phyloP scores from a whole-genome alignment of 129 eudicot genomes.

The Gnaphalium uliginosum region DNA sequence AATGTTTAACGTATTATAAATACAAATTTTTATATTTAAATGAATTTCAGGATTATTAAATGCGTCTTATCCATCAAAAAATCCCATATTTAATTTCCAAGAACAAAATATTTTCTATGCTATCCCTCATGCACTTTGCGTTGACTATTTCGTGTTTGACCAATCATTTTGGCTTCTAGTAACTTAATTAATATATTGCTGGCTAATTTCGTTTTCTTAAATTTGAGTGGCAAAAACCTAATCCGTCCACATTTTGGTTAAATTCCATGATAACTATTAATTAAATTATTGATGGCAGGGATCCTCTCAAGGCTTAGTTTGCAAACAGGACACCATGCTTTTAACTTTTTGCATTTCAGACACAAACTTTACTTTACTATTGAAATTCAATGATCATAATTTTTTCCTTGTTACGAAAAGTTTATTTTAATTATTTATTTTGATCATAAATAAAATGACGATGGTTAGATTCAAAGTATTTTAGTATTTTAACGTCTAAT shows the following conservation, averaged over 20 bases:
- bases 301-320: slow-evolving; percentile 16
- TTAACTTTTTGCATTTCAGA: slow-evolving; percentile 6
- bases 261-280: slow-evolving; percentile 37
- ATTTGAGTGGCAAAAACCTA: slow-evolving; percentile 19
- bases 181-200: not conserved
- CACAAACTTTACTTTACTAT: not conserved
- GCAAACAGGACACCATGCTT: slow-evolving; percentile 21
- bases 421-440: not conserved
- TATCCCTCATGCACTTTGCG: not conserved
- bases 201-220: slow-evolving; percentile 12
- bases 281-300: slow-evolving; percentile 12
- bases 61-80: too few relatives aligned
- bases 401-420: not conserved
- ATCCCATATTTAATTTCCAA: too few relatives aligned
- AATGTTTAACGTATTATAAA: too few relatives aligned
- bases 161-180: slow-evolving; percentile 13
- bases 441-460: too few relatives aligned
- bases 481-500: too few relatives aligned
- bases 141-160: slow-evolving; percentile 30
- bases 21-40: too few relatives aligned
- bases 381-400: not conserved
- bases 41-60: too few relatives aligned
- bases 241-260: slow-evolving; percentile 23
- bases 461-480: too few relatives aligned
- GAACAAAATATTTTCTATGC: not conserved